Conservation (phyloP, 768 basidiomycete species). For the Xerocomus brunneocitrinus region DNA sequence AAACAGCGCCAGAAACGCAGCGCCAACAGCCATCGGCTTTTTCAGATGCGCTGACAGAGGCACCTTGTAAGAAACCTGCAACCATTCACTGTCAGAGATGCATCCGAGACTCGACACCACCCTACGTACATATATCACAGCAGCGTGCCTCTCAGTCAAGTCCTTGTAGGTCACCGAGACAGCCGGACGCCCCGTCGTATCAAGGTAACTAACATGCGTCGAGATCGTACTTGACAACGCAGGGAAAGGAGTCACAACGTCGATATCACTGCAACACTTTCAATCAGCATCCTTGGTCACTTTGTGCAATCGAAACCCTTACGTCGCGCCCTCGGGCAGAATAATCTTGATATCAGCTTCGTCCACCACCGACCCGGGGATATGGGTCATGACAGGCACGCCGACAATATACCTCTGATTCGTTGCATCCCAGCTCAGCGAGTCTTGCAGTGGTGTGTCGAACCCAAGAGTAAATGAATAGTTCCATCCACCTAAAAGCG, state of each 20-base stretch:
- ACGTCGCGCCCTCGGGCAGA: constrained; percentile 95
- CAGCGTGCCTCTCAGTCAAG: constrained; percentile 75
- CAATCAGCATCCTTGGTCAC: constrained; percentile 5
- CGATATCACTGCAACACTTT: constrained; percentile 57
- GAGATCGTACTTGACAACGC: constrained; percentile 54
- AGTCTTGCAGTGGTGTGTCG: constrained; percentile 81
- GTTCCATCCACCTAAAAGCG: constrained; percentile 95
- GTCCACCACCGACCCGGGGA: constrained; percentile 78
- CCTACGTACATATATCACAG: constrained; percentile 72
- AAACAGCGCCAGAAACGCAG: constrained; percentile 68
- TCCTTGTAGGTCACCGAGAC: constrained; percentile 69
- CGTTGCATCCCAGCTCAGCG: constrained; percentile 56
- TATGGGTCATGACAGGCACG: constrained; percentile 80
- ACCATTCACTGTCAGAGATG: constrained; percentile 6
- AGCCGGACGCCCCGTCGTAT: constrained; percentile 82
- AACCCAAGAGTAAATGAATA: constrained; percentile 93
- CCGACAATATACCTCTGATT: constrained; percentile 67
- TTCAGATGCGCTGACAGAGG: constrained; percentile 75
- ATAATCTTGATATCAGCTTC: constrained; percentile 76
- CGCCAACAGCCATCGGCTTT: constrained; percentile 78
- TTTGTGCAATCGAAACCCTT: constrained; percentile 29
- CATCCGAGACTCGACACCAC: background rate
- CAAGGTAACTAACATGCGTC: constrained; percentile 85
- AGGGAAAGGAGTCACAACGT: constrained; percentile 74
- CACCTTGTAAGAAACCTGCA: constrained; percentile 84